A percentile compares a stretch with the other conserved stretches of the same genome.
Evolutionary conservation across 345 rosid genomes (phyloP).

Genomic region (Clausena lansium): DNA sequence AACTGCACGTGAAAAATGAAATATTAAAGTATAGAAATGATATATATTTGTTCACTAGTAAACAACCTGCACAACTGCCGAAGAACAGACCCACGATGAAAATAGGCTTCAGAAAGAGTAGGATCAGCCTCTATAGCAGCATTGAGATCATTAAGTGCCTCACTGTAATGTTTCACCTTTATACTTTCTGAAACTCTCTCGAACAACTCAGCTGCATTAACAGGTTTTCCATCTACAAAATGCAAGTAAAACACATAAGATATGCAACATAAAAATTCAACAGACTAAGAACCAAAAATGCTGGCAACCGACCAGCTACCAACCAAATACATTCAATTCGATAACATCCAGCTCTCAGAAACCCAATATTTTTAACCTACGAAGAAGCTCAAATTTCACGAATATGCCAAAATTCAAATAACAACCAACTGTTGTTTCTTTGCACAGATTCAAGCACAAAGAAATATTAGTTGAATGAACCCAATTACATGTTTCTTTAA

Average conservation of each 20-base stretch:
- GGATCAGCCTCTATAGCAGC: slow-evolving; percentile 95
- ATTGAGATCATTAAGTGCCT: slow-evolving; percentile 88
- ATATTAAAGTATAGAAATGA: neutral
- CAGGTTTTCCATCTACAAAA: slow-evolving; percentile 58
- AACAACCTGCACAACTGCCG: slow-evolving; percentile 88
- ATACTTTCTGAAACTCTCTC: slow-evolving; percentile 79
- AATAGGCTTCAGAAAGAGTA: slow-evolving; percentile 79
- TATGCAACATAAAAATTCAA: neutral
- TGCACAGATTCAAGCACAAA: neutral
- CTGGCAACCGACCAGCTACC: neutral
- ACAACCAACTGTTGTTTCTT: neutral
- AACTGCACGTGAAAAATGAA: neutral
- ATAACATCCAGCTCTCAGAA: neutral
- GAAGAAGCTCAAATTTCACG: neutral
- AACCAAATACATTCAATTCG: neutral
- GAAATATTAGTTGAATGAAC: neutral
- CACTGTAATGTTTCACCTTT: slow-evolving; percentile 75
- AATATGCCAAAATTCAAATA: neutral
- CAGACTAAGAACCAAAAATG: neutral
- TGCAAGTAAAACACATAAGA: neutral
- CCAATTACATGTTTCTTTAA: neutral
- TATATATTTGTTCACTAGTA: neutral
- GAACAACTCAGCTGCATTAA: slow-evolving; percentile 63
- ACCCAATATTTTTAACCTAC: neutral
- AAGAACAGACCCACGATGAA: slow-evolving; percentile 72